phyloP scores from a whole-genome alignment of 2,329 filamentous ascomycete species.

The Clonostachys rhizophaga region DNA sequence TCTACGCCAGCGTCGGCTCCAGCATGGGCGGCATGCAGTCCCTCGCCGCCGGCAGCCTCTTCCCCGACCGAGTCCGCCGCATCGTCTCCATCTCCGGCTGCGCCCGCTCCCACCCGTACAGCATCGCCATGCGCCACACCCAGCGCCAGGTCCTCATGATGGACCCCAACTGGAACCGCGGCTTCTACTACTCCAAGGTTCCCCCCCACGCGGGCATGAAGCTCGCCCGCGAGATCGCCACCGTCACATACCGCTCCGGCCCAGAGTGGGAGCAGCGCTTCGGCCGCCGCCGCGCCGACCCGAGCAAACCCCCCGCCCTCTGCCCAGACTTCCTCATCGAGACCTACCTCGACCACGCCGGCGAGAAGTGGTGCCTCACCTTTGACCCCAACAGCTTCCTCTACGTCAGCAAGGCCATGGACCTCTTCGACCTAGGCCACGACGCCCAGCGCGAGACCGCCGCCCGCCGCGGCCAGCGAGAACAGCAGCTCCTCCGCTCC shows the following conservation, averaged over 20 bases:
- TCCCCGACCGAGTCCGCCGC: constrained; percentile 74
- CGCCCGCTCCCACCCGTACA: constrained; percentile 92
- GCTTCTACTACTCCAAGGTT: constrained; percentile 85
- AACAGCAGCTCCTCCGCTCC: constrained; percentile 41
- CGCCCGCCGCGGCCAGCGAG: constrained; percentile 56
- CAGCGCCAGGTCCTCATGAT: constrained; percentile 98
- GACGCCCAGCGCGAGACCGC: constrained; percentile 62
- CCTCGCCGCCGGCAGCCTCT: constrained; percentile 78
- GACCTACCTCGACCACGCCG: constrained; percentile 95
- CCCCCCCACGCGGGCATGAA: constrained; percentile 98
- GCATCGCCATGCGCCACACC: constrained; percentile 97
- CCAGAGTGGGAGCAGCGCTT: constrained; percentile 98
- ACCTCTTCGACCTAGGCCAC: constrained; percentile 85
- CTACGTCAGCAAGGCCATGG: constrained; percentile 98
- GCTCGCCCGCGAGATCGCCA: constrained; percentile 93
- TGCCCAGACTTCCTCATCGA: constrained; percentile 97
- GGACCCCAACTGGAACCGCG: constrained; percentile 94
- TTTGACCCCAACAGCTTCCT: constrained; percentile 95
- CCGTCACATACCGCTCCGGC: constrained; percentile 92
- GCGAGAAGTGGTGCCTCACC: constrained; percentile 95
- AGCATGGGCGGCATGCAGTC: constrained; percentile 99
- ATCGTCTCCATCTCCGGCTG: constrained; percentile 91
- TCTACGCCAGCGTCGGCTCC: constrained; percentile 90
- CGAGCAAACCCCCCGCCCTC: constrained; percentile 81
- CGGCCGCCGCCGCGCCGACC: constrained; percentile 79